phyloP scores from a whole-genome alignment of 2,329 filamentous ascomycete genomes.

The Aspergillus intermedius region DNA sequence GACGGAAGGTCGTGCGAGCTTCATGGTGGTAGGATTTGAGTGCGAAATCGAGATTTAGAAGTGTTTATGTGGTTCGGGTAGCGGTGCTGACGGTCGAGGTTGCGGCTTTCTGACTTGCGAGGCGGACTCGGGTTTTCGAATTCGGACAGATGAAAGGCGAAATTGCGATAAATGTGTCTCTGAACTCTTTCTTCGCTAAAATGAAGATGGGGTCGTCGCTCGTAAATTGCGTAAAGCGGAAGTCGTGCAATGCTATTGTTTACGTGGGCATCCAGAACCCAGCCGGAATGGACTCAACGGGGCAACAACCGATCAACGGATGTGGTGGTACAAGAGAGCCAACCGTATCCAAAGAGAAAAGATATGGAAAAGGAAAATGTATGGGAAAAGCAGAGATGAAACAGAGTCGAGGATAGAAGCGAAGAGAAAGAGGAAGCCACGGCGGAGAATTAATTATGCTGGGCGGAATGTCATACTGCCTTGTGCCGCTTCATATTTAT shows the following conservation, averaged over 20 bases:
- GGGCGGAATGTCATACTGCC: not conserved
- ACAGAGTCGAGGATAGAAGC: not conserved
- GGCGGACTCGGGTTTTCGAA: not conserved
- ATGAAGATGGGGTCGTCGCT: not conserved
- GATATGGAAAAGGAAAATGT: not conserved
- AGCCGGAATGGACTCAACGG: conserved; percentile 1
- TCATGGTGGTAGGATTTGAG: conserved; percentile 15
- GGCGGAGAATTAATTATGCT: not conserved
- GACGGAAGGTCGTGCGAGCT: conserved; percentile 27
- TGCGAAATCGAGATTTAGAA: not conserved
- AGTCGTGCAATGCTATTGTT: conserved; percentile 14
- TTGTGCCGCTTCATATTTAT: not conserved
- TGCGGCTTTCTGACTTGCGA: not conserved
- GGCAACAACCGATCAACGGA: too few species aligned
- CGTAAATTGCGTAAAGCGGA: conserved; percentile 5
- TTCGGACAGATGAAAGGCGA: not conserved
- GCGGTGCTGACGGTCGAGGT: not conserved
- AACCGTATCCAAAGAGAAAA: too few species aligned
- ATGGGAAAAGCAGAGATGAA: not conserved
- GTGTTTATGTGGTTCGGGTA: not conserved
- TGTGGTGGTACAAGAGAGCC: too few species aligned
- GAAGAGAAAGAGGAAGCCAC: not conserved
- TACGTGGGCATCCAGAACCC: conserved; percentile 13
- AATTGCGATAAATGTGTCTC: too few species aligned
- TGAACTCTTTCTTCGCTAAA: too few species aligned